phyloP scores from a whole-genome alignment of 352 stramenopile genomes.

The Pythium phragmiticola region DNA sequence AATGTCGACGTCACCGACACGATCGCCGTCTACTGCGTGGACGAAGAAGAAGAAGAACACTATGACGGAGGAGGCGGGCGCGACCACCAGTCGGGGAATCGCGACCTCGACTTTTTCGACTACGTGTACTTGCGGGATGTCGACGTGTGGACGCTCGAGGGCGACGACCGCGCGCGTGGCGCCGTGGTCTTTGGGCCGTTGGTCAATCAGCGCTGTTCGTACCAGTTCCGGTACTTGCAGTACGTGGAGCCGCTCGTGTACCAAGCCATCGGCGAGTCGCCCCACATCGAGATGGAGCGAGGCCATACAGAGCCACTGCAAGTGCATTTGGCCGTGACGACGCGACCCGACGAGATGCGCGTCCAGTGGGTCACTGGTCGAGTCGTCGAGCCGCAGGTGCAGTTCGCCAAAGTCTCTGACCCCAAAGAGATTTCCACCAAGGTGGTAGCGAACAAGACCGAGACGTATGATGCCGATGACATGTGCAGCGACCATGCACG shows the following conservation, averaged over 20 bases:
- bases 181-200: constrained; percentile 21
- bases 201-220: constrained; percentile 35
- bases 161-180: constrained; percentile 10
- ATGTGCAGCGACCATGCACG: constrained; percentile 16
- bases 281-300: constrained; percentile 19
- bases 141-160: constrained; percentile 2
- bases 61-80: neutral
- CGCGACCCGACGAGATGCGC: constrained; percentile 25
- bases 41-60: constrained; percentile 7
- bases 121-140: constrained; percentile 16
- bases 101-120: constrained; percentile 19
- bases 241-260: constrained; percentile 9
- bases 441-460: neutral
- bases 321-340: constrained; percentile 29
- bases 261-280: constrained; percentile 17
- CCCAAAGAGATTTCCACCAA: neutral
- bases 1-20: constrained; percentile 11
- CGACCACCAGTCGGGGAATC: neutral
- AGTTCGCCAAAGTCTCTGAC: constrained; percentile 13
- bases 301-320: constrained; percentile 28
- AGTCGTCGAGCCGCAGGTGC: constrained; percentile 6
- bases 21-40: constrained; percentile 20
- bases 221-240: constrained; percentile 33
- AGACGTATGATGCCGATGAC: constrained; percentile 19
- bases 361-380: constrained; percentile 28